Evolutionary conservation across 2,329 filamentous ascomycete species (phyloP).

Genomic region (Byssoonygena ceratinophila): DNA sequence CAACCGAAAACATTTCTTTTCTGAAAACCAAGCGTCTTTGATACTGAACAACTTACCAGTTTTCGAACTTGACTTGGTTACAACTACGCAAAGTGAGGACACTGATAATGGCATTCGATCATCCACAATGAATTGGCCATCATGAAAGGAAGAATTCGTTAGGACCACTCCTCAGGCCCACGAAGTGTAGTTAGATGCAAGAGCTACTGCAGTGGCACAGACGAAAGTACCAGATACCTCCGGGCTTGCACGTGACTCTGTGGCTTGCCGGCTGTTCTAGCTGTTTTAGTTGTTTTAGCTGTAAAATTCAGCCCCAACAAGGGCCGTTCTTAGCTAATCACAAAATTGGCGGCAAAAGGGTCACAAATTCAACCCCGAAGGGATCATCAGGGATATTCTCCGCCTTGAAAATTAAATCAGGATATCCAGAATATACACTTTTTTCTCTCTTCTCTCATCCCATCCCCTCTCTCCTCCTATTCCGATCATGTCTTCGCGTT

Average conservation of each 20-base stretch:
- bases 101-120: too few relatives aligned
- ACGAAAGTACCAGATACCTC: background rate
- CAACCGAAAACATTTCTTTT: too few relatives aligned
- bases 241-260: background rate
- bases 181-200: too few relatives aligned
- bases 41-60: too few relatives aligned
- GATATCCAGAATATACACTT: background rate
- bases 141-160: too few relatives aligned
- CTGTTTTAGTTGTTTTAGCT: too few relatives aligned
- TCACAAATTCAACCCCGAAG: background rate
- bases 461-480: background rate
- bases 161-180: too few relatives aligned
- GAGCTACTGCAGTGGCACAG: too few relatives aligned
- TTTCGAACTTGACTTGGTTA: too few relatives aligned
- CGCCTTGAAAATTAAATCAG: background rate
- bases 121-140: too few relatives aligned
- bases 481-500: background rate
- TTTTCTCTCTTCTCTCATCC: background rate
- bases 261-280: background rate
- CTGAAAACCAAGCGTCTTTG: too few relatives aligned
- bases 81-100: too few relatives aligned
- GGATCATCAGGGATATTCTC: background rate
- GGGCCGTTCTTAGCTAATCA: background rate
- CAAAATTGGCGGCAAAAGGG: background rate
- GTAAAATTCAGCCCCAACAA: constrained; percentile 1